Base-by-base conservation (phyloP, 306 rosid genomes). In the Crotalaria pallida region DNA sequence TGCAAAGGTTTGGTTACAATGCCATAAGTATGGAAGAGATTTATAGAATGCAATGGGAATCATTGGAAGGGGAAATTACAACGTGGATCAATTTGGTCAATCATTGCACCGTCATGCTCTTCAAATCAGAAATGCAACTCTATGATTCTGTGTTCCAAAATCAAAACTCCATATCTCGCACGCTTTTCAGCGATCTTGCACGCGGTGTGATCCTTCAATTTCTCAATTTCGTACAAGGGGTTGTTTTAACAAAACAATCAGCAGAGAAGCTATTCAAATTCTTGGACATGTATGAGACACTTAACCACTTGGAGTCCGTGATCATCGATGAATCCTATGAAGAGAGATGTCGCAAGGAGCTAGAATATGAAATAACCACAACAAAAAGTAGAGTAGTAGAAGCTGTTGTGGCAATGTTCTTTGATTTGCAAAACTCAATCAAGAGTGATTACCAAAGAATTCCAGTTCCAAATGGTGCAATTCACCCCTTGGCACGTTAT, bases 401-500 rank as follows among this genome's bases (percentile, higher is more conserved):
- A 48, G 81, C 82, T 2, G 78, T 74, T 1, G 77, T 78, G 29
- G 74, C 81, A 50, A 87, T 84, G 68, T 89, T 92, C 53, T 78
- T 81, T 24, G 89, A 86, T 48, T 75, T 92, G 7, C 87, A 87
- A 23, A 88, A 69, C 67, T 87, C 92, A 10, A 84, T 92, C 34
- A 84, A 86, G 70, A 67, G 82, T 24, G 90, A 92, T n/a, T 79
- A 79, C 2, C 87, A 87, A 13, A 84, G 71, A 72, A 81, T 76
- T 24, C 84, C 95, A 0, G 92, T 92, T 7, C 88, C 98, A 0
- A 81, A 85, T 3, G 98, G 98, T 5, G 88, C 88, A 2, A 86
- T 92, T 27, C 98, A 92, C 44, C 98, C 96, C 0, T 65, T 89
- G 60, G 86, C 89, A 21, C 96, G 98, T 4, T 89, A 92, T 75